A percentile compares a stretch with the other conserved stretches of the same genome.
Conservation (phyloP, 805 yeast species). For the Ascoidea asiatica region DNA sequence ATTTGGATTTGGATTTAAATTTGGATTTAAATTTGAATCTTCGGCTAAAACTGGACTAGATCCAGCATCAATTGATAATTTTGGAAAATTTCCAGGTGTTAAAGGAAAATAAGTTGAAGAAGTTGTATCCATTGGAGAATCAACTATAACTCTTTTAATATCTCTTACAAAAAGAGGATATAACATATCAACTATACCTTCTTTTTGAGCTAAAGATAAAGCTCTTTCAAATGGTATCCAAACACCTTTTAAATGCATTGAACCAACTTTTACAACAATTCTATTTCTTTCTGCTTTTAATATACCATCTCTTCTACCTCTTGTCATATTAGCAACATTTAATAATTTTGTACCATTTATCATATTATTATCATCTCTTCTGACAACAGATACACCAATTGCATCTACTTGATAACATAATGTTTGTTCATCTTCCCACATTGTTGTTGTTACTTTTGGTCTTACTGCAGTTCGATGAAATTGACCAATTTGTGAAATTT, state of each 20-base stretch:
- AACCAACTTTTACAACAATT: constrained; percentile 59
- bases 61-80: too few species aligned
- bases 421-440: constrained; percentile 69
- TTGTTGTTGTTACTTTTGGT: constrained; percentile 56
- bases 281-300: constrained; percentile 52
- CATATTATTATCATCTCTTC: constrained; percentile 63
- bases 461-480: constrained; percentile 29
- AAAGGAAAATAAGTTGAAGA: background rate
- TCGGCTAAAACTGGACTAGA: too few species aligned
- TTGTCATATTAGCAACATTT: constrained; percentile 60
- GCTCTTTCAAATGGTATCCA: constrained; percentile 71
- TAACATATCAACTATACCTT: constrained; percentile 43
- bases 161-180: constrained; percentile 55
- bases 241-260: constrained; percentile 63
- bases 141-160: constrained; percentile 25
- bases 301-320: constrained; percentile 63
- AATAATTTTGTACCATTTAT: constrained; percentile 58
- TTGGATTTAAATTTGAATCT: background rate
- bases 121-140: background rate
- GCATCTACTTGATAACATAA: constrained; percentile 63
- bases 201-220: constrained; percentile 53
- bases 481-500: constrained; percentile 21
- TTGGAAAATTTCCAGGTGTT: background rate
- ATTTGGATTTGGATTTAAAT: background rate
- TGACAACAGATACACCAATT: constrained; percentile 50